Base-by-base conservation (phyloP, 1,139 yeast species). In the Arxiozyma heterogenica region DNA sequence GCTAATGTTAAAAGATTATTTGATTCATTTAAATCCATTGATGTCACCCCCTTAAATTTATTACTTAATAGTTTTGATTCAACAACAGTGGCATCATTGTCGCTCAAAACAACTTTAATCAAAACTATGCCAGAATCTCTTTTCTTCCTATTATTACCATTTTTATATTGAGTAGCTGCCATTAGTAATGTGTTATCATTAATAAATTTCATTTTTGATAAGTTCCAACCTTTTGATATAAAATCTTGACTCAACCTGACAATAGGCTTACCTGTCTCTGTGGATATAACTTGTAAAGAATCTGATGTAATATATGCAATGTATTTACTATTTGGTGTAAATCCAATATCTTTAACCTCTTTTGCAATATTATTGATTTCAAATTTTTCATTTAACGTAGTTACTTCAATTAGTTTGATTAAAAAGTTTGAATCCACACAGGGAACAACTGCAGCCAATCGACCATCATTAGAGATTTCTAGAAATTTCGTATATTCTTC, bases 11-110 rank as follows among this genome's bases (percentile, higher is more conserved):
- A 74, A 48, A 86, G 70, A 49, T 80, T 77, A 51, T 75, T 63
- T 42, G 57, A 57, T 15, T 57, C 75, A 46, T 70, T 65, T 8
- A 72, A 71, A 62, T 84, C 95, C 67, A 89, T 71, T 0, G 94
- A 83, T 0, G 94, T 87, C 30, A 86, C 76, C 51, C 87, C 86
- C 59, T 79, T 82, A 60, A 82, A 73, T 55, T 79, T 83, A 47
- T 74, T 78, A 5, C 83, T 76, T 6, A 84, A 69, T 5, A 76
- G 64, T 34, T 73, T 71, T n/a, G 75, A 70, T 59, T 73, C 76
- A 17, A 75, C 61, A 22, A 82, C 71, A 38, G 62, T 56, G 8
- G 67, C 61, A 68, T 63, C 70, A 60, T 71, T 72, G 39, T 68
- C 60, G 42, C 57, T 57, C 23, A 67, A 57, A 43, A 66, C 65